phyloP scores from a whole-genome alignment of 2,329 filamentous ascomycete species.

The Berkeleyomyces rouxiae region DNA sequence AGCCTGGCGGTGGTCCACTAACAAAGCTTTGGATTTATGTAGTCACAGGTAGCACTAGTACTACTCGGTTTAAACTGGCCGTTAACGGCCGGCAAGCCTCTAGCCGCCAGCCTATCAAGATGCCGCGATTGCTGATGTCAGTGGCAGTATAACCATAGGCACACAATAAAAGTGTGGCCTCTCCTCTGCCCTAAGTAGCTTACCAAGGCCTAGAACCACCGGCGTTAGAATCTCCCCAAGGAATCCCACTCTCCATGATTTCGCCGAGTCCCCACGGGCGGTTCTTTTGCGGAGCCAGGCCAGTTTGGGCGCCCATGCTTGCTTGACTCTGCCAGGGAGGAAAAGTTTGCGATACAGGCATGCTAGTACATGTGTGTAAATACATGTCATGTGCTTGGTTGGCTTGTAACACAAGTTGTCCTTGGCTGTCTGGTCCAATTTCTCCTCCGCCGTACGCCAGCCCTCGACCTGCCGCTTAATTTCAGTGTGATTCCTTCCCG shows the following conservation, averaged over 20 bases:
- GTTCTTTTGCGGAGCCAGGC: neutral
- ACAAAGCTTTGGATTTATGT: too few relatives aligned
- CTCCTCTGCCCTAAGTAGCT: neutral
- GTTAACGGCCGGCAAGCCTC: neutral
- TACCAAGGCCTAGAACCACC: neutral
- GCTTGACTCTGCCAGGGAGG: neutral
- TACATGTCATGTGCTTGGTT: neutral
- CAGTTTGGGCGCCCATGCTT: neutral
- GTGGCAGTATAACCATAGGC: neutral
- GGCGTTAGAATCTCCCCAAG: neutral
- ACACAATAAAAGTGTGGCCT: neutral
- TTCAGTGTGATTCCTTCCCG: conserved; percentile 12
- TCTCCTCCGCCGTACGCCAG: neutral
- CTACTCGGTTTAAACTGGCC: neutral
- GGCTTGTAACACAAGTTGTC: neutral
- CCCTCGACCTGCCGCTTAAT: neutral
- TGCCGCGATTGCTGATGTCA: neutral
- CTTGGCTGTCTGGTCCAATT: neutral
- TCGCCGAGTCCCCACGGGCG: conserved; percentile 1
- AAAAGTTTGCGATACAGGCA: neutral
- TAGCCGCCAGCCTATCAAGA: neutral
- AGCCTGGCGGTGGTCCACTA: neutral
- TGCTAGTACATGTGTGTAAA: neutral
- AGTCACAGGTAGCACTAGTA: too few relatives aligned
- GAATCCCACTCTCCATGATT: conserved; percentile 2